A percentile compares a stretch with the other conserved stretches of the same genome.
Evolutionary conservation across 2,329 filamentous ascomycete genomes (phyloP).

Genomic region (Eutypella sp.): DNA sequence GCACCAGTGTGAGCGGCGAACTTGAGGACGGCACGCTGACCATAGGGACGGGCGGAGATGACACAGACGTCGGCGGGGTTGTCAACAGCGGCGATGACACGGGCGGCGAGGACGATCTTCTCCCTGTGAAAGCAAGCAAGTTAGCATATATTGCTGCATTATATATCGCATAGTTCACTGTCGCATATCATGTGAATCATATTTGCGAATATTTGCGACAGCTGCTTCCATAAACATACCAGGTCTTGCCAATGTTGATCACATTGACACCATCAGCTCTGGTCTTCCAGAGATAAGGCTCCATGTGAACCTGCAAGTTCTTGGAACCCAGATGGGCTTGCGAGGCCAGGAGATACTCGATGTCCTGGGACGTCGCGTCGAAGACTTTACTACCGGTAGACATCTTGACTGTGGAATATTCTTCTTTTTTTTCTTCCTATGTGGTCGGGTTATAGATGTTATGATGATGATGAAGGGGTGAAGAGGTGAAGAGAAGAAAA

Average conservation of each 20-base stretch:
- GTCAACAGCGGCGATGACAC: constrained; percentile 98
- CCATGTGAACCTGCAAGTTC: constrained; percentile 99
- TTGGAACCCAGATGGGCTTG: constrained; percentile 96
- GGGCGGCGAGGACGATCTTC: constrained; percentile 98
- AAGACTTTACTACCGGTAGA: constrained; percentile 90
- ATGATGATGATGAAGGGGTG: constrained; percentile 23
- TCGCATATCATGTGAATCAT: no score
- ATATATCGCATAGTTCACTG: not conserved
- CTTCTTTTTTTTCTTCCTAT: constrained; percentile 21
- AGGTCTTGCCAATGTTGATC: constrained; percentile 99
- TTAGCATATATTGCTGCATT: not conserved
- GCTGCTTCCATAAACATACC: no score
- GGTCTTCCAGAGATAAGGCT: constrained; percentile 99
- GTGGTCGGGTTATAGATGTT: constrained; percentile 2
- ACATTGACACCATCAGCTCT: constrained; percentile 97
- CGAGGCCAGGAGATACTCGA: constrained; percentile 98
- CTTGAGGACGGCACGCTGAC: constrained; percentile 99
- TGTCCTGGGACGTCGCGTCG: constrained; percentile 96
- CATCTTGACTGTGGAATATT: constrained; percentile 71
- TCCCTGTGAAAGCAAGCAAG: constrained; percentile 59
- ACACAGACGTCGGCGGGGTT: constrained; percentile 99
- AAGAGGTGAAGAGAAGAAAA: constrained; percentile 20
- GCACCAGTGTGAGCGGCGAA: constrained; percentile 98
- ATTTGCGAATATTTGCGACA: no score
- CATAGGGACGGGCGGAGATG: constrained; percentile 99